Conservation (phyloP, 202 grass and related monocot genomes). For the Brachypodium distachyon region DNA sequence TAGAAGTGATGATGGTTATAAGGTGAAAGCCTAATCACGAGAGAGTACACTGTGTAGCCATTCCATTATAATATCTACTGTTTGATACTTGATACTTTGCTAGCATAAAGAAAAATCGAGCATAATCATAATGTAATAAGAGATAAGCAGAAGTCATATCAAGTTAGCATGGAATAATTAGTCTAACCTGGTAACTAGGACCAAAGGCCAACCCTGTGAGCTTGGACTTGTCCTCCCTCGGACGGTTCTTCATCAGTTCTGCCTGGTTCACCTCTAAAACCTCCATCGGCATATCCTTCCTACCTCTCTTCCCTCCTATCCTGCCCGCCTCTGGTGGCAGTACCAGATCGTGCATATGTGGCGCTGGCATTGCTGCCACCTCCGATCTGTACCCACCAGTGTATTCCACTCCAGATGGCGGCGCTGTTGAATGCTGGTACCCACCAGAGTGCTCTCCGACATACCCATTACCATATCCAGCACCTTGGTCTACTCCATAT, state of each 20-base stretch:
- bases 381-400: constrained; percentile 18
- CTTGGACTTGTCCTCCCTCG: constrained; percentile 72
- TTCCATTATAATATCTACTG: not conserved
- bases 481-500: constrained; percentile 33
- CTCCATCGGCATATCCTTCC: constrained; percentile 54
- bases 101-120: no score
- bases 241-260: constrained; percentile 90
- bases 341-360: constrained; percentile 7
- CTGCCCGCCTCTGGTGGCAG: constrained; percentile 41
- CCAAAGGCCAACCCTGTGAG: constrained; percentile 86
- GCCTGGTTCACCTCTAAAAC: constrained; percentile 87
- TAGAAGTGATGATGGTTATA: not conserved
- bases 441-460: constrained; percentile 13
- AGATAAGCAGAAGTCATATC: not conserved
- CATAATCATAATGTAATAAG: not conserved
- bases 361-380: not conserved
- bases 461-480: not conserved
- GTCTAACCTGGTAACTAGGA: constrained; percentile 76
- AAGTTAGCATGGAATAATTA: not conserved
- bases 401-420: constrained; percentile 25
- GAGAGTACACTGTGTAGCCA: not conserved
- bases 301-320: constrained; percentile 74
- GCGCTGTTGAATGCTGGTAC: not conserved
- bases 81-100: not conserved
- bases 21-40: not conserved